These are phyloP conservation scores for Cenchrus purpureus DNA, from an alignment of 176 grass and related monocot genomes.

Conservation along the genomic window DNA sequence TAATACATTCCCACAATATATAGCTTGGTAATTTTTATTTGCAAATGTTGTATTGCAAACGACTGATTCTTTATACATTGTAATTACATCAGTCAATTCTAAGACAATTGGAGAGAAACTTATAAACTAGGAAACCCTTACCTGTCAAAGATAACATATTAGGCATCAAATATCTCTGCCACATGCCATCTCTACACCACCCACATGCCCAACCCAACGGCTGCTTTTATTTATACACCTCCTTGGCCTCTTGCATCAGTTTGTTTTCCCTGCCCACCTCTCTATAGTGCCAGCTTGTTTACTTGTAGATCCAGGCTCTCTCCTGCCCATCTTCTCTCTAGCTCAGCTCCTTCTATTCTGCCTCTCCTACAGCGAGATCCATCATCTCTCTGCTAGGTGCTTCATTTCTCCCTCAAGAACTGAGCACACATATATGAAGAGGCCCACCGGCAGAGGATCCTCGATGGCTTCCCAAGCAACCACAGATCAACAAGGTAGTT, in stretches of 20 bases:
- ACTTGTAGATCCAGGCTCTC: slow-evolving; percentile 52
- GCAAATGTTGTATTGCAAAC: too few species aligned
- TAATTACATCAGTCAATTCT: not conserved
- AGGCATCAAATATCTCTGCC: slow-evolving; percentile 48
- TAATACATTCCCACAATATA: too few species aligned
- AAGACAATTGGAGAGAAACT: not conserved
- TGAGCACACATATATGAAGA: slow-evolving; percentile 56
- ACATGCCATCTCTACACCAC: slow-evolving; percentile 48
- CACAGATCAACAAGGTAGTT: slow-evolving; percentile 43
- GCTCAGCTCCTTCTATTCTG: not conserved
- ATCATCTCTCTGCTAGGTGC: slow-evolving; percentile 12
- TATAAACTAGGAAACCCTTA: slow-evolving; percentile 31
- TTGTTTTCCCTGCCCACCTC: slow-evolving; percentile 36
- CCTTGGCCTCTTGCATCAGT: slow-evolving; percentile 52
- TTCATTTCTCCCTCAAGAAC: slow-evolving; percentile 27
- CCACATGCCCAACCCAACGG: slow-evolving; percentile 52
- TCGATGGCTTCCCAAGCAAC: slow-evolving; percentile 29
- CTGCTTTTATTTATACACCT: slow-evolving; percentile 51
- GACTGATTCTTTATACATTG: not conserved
- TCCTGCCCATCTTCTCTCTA: not conserved
- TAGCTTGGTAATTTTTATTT: too few species aligned
- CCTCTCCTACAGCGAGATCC: slow-evolving; percentile 26
- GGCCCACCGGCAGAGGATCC: slow-evolving; percentile 46
- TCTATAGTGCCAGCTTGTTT: slow-evolving; percentile 31
- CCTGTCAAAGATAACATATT: slow-evolving; percentile 42